Evolutionary conservation across 2,329 filamentous ascomycete species (phyloP), one percentile per base, ranked within the genome.

Genomic region (Esteya vermicola): DNA sequence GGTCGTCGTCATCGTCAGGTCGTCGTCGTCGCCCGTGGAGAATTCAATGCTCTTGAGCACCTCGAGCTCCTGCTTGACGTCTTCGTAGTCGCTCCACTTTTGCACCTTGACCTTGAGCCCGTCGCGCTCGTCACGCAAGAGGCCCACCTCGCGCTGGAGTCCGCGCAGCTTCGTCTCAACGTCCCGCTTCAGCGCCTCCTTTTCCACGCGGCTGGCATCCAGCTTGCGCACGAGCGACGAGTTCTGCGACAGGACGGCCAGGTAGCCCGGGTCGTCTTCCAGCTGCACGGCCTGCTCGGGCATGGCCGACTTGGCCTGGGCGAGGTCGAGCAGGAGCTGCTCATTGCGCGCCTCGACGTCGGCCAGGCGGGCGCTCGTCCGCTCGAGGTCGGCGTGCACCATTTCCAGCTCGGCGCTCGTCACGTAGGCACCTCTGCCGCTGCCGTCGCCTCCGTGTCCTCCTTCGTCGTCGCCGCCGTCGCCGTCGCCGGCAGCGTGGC

Each of bases 1-100:
- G 16, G 14, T 64, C 66, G 23, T 60, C 54, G 16, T 9, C 36
- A 18, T 4, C 30, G n/a, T n/a, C 9, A 68, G 63, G 2, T 81
- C 78, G 35, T 88, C 83, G 44, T 93, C 86, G 46, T 89, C 83
- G 8, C 85, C 88, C 1, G 85, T 89, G 2, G 89, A 84, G 52
- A 98, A 94, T 56, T 98, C 91, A 51, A 98, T 95, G 49, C 89
- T 93, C 72, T 94, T 94, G 45, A 98, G 73, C 45, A 96, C 88
- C 52, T 96, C 89, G 4, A 98, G 70, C 59, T 98, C 93, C 48
- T 93, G 84, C 61, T 91, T 95, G 36, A 98, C 76, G 43, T 96
- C 89, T 26, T 96, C 88, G 56, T 98, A 98, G 57, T 98, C 91
- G 49, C 76, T 76, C 77, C 85, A 93, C 55, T 83, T 93, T 47